These are phyloP conservation scores for Plasmodium sp. DNA, from an alignment of 169 alveolate species.

Conservation along the genomic window DNA sequence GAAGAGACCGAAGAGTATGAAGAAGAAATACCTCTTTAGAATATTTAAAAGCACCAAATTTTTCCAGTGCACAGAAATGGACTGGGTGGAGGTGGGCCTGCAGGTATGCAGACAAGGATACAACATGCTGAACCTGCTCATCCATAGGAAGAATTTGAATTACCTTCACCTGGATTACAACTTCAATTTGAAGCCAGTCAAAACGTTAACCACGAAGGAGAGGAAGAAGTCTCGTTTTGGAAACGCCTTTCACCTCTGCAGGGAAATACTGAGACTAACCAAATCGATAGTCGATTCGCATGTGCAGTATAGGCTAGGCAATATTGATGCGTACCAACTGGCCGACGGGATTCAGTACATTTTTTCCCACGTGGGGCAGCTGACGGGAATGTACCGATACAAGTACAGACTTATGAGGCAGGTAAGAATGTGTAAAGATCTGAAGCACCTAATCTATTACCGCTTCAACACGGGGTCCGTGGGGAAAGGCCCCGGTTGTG, in stretches of 20 bases:
- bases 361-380: constrained; percentile 99
- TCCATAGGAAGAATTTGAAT: constrained; percentile 98
- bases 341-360: constrained; percentile 99
- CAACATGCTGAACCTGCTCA: constrained; percentile 98
- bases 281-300: constrained; percentile 99
- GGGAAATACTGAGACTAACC: constrained; percentile 99
- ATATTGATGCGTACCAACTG: constrained; percentile 99
- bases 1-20: constrained; percentile 94
- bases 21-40: constrained; percentile 94
- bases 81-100: constrained; percentile 99
- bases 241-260: constrained; percentile 99
- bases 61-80: constrained; percentile 98
- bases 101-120: constrained; percentile 99
- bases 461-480: constrained; percentile 99
- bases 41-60: constrained; percentile 98
- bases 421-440: constrained; percentile 99
- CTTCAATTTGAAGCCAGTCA: constrained; percentile 99
- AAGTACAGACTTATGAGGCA: constrained; percentile 99
- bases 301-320: constrained; percentile 98
- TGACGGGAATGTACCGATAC: constrained; percentile 99
- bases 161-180: constrained; percentile 99
- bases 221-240: constrained; percentile 99
- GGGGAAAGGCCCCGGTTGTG: constrained; percentile 99
- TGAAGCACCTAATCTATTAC: constrained; percentile 99
- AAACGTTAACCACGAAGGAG: constrained; percentile 99